phyloP scores from a whole-genome alignment of 768 basidiomycete species.

The Coprinopsis marcescibilis region DNA sequence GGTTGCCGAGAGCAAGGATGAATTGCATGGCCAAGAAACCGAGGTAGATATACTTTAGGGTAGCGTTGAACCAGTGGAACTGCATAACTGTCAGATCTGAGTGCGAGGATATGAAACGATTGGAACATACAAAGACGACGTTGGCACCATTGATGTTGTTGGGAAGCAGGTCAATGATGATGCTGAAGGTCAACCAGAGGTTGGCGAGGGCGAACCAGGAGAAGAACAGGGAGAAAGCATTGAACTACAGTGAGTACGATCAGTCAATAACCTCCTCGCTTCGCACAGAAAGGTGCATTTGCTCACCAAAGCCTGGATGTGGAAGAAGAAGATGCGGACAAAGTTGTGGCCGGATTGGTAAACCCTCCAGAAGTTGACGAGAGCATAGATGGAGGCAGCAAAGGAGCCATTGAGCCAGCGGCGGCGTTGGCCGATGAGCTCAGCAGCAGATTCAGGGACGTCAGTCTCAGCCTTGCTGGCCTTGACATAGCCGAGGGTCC shows the following conservation, averaged over 20 bases:
- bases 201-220: conserved; percentile 93
- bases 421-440: conserved; percentile 91
- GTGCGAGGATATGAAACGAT: too few species aligned
- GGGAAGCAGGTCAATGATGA: conserved; percentile 87
- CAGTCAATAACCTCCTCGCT: not conserved
- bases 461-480: conserved; percentile 95
- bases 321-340: conserved; percentile 95
- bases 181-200: conserved; percentile 90
- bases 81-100: too few species aligned
- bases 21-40: conserved; percentile 74
- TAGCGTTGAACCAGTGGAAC: conserved; percentile 14
- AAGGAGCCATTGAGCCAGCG: conserved; percentile 98
- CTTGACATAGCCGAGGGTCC: conserved; percentile 90
- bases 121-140: conserved; percentile 1
- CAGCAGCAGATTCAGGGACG: conserved; percentile 88
- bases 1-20: conserved; percentile 60
- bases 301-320: conserved; percentile 82
- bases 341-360: conserved; percentile 85
- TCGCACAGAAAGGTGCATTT: not conserved
- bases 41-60: conserved; percentile 78
- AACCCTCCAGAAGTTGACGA: conserved; percentile 89
- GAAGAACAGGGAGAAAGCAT: conserved; percentile 78
- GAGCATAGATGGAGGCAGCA: conserved; percentile 76
- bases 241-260: conserved; percentile 58
- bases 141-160: conserved; percentile 7